phyloP scores from a whole-genome alignment of 2,329 filamentous ascomycete species.

The Colletotrichum costaricense region DNA sequence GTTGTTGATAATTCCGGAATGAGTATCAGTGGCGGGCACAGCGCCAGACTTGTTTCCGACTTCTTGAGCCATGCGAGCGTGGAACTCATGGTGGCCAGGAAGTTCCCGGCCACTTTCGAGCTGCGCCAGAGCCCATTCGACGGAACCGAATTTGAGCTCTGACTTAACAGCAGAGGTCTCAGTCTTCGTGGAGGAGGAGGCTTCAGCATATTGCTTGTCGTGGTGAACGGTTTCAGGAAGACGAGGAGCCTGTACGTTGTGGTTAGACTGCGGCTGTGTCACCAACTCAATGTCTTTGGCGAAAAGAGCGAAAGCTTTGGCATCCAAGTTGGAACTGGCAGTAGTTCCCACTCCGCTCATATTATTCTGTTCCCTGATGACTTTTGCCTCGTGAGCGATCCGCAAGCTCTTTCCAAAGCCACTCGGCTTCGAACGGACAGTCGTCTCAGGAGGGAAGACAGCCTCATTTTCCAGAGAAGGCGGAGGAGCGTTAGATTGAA shows the following conservation, averaged over 20 bases:
- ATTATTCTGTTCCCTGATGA: background rate
- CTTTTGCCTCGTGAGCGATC: background rate
- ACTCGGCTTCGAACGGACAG: background rate
- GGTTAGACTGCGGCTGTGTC: background rate
- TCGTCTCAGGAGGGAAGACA: background rate
- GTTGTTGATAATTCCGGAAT: background rate
- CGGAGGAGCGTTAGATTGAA: background rate
- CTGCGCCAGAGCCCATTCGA: conserved; percentile 1
- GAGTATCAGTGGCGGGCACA: background rate
- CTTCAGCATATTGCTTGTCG: background rate
- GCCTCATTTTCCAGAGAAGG: background rate
- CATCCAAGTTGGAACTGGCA: background rate
- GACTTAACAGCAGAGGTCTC: background rate
- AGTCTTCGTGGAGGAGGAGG: background rate
- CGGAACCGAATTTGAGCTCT: background rate
- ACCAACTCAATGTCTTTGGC: background rate
- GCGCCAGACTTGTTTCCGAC: too few species aligned
- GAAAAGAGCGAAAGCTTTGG: background rate
- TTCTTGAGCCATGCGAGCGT: background rate
- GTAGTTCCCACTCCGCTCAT: background rate
- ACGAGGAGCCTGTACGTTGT: background rate
- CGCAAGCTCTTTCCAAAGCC: background rate
- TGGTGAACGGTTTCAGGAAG: background rate
- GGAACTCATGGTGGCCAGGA: background rate
- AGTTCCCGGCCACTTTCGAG: background rate